Conservation (phyloP, 2,329 filamentous ascomycete genomes). For the Calycina herbarum region DNA sequence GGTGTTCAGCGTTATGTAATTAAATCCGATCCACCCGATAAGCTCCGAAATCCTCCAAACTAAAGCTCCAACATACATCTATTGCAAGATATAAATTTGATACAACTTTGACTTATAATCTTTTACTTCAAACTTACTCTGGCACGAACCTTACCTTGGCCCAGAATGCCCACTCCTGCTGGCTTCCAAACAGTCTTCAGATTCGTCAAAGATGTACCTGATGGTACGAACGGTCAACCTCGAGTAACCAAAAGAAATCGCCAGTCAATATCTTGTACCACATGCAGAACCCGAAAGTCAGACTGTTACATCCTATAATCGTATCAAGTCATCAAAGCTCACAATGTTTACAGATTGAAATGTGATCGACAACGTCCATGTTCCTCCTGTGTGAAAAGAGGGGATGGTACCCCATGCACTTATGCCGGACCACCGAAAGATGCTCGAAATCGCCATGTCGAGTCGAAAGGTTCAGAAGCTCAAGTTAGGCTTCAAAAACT, state of each 20-base stretch:
- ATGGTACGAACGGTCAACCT: constrained; percentile 7
- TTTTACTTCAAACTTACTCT: too few species aligned
- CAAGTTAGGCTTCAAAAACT: constrained; percentile 19
- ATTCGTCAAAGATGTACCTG: constrained; percentile 10
- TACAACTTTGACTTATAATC: neutral
- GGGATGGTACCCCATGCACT: constrained; percentile 13
- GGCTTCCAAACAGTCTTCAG: constrained; percentile 19
- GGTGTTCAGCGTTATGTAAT: neutral
- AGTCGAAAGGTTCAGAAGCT: constrained; percentile 15
- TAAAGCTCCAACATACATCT: neutral
- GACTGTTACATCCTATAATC: neutral
- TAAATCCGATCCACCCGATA: neutral
- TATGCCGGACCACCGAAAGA: constrained; percentile 3
- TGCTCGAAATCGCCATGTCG: neutral
- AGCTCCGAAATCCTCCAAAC: neutral
- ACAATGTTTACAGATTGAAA: constrained; percentile 11
- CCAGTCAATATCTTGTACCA: constrained; percentile 18
- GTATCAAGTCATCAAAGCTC: neutral
- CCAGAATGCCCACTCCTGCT: constrained; percentile 14
- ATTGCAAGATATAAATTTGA: neutral
- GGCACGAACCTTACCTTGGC: neutral
- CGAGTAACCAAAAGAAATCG: constrained; percentile 17
- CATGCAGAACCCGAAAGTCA: constrained; percentile 17
- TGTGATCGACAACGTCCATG: constrained; percentile 21
- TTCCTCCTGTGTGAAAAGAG: constrained; percentile 14